A percentile compares a stretch with the other conserved stretches of the same genome.
Evolutionary conservation across 73 alveolate genomes (phyloP).

Genomic region (Paramecium pentaurelia): DNA sequence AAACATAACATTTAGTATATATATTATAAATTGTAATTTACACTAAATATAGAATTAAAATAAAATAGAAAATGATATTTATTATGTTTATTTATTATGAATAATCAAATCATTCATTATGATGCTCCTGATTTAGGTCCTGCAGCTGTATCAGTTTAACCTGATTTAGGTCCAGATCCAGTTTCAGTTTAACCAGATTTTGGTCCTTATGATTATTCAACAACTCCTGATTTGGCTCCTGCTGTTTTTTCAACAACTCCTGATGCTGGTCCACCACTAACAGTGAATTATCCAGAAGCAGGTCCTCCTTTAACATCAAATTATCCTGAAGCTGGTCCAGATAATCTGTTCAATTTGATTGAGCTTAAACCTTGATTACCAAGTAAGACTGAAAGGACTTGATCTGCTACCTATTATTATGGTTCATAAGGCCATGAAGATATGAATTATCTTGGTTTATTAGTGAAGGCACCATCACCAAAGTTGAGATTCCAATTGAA

Average conservation of each 20-base stretch:
- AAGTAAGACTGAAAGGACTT: not conserved
- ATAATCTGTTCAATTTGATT: not conserved
- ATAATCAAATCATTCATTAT: not conserved
- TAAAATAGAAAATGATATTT: not conserved
- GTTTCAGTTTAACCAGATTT: not conserved
- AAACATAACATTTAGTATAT: too few species aligned
- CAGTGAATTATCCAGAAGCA: not conserved
- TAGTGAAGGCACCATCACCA: conserved; percentile 40
- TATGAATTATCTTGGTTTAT: not conserved
- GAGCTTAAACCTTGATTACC: conserved; percentile 39
- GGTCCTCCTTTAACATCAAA: not conserved
- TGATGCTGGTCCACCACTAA: not conserved
- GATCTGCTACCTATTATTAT: not conserved
- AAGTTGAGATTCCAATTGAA: not conserved
- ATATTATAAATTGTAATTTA: too few species aligned
- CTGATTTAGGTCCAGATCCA: not conserved
- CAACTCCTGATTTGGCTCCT: not conserved
- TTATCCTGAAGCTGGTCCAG: conserved; percentile 19
- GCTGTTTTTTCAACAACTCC: not conserved
- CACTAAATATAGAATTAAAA: not conserved
- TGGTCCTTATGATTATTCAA: not conserved
- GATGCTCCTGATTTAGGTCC: not conserved
- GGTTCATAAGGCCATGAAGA: conserved; percentile 41
- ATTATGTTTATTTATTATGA: not conserved
- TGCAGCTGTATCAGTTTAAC: not conserved